Conservation (phyloP, 345 rosid species). For the Firmiana major region DNA sequence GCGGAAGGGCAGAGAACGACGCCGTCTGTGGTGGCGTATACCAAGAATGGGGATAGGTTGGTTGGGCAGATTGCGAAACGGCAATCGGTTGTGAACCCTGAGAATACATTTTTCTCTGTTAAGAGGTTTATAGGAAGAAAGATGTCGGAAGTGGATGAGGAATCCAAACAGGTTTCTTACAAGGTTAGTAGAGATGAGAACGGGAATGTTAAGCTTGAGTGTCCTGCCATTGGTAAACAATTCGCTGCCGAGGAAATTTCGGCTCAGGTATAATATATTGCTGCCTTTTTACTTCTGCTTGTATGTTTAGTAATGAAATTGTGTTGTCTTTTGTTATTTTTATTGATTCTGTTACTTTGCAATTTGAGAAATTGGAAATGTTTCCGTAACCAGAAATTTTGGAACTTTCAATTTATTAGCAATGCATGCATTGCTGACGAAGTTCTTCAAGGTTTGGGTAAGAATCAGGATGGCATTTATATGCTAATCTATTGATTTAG, state of each 20-base stretch:
- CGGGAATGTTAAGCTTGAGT: conserved; percentile 91
- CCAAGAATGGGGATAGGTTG: conserved; percentile 78
- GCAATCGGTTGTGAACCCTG: conserved; percentile 98
- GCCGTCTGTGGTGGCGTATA: conserved; percentile 94
- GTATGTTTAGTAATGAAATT: not conserved
- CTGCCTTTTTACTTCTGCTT: not conserved
- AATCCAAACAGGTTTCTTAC: conserved; percentile 89
- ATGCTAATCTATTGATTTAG: not conserved
- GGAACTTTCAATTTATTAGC: not conserved
- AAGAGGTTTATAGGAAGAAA: conserved; percentile 98
- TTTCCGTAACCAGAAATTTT: not conserved
- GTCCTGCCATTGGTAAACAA: conserved; percentile 87
- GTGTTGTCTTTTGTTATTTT: not conserved
- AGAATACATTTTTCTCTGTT: conserved; percentile 96
- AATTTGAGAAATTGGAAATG: not conserved
- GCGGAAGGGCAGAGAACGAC: conserved; percentile 98
- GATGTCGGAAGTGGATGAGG: conserved; percentile 94
- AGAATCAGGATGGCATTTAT: not conserved
- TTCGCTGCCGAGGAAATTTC: conserved; percentile 98
- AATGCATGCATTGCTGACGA: not conserved
- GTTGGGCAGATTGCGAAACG: conserved; percentile 98
- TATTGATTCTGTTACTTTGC: not conserved
- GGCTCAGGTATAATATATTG: conserved; percentile 64
- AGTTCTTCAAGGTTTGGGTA: not conserved
- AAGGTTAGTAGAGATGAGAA: conserved; percentile 83